phyloP scores from a whole-genome alignment of 495 filamentous ascomycete genomes.

The Aspergillus steynii region DNA sequence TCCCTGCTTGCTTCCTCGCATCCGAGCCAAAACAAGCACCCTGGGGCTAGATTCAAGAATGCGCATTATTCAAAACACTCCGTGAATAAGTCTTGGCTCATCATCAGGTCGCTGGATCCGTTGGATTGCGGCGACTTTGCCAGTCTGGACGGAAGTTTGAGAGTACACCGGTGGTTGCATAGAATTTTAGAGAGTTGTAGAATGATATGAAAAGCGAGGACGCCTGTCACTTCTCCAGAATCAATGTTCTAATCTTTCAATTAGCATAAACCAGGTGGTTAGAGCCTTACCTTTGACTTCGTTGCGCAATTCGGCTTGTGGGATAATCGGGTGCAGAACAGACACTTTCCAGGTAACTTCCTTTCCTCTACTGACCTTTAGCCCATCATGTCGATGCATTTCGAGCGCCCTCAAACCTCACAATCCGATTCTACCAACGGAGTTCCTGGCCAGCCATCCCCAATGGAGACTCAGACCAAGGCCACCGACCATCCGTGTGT shows the following conservation, averaged over 20 bases:
- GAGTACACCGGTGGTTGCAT: neutral
- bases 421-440: neutral
- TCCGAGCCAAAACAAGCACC: neutral
- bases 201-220: neutral
- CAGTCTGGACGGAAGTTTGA: neutral
- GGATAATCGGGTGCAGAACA: neutral
- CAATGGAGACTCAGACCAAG: neutral
- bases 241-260: neutral
- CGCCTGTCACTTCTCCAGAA: neutral
- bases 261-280: neutral
- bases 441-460: neutral
- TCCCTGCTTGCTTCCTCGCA: neutral
- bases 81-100: neutral
- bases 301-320: neutral
- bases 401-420: neutral
- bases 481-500: neutral
- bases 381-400: neutral
- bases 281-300: neutral
- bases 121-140: neutral
- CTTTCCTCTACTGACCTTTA: neutral
- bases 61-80: neutral
- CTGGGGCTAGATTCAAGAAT: neutral
- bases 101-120: neutral
- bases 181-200: neutral
- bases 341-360: neutral